Percentiles rank a stretch among this genome's conserved stretches.
These are phyloP conservation scores for Plasmodium blacklocki DNA, from an alignment of 169 alveolate species.

Conservation along the genomic window DNA sequence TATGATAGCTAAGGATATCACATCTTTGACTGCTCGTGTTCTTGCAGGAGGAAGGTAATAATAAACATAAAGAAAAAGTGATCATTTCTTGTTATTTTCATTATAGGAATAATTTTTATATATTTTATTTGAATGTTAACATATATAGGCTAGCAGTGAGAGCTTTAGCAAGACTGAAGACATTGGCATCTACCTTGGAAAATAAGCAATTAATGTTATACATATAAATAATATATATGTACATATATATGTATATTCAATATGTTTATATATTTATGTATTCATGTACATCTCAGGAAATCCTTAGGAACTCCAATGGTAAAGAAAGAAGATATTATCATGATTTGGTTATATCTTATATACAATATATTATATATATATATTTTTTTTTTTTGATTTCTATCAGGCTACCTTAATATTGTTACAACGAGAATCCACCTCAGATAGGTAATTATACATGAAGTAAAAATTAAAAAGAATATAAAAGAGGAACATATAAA, in stretches of 20 bases:
- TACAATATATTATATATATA: neutral
- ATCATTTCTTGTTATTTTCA: neutral
- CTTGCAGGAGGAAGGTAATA: slow-evolving; percentile 75
- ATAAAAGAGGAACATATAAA: neutral
- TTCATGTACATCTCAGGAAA: slow-evolving; percentile 32
- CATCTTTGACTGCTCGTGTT: slow-evolving; percentile 67
- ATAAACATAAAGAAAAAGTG: neutral
- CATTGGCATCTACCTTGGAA: slow-evolving; percentile 67
- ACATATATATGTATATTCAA: slow-evolving; percentile 4
- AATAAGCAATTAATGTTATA: slow-evolving; percentile 72
- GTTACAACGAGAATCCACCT: slow-evolving; percentile 67
- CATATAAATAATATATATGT: neutral
- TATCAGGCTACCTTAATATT: slow-evolving; percentile 64
- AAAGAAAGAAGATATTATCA: neutral
- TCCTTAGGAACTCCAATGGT: slow-evolving; percentile 75
- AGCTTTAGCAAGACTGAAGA: slow-evolving; percentile 55
- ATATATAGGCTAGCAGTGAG: slow-evolving; percentile 50
- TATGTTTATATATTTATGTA: no score
- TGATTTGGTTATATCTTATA: neutral
- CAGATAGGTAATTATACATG: slow-evolving; percentile 39
- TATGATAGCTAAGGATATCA: slow-evolving; percentile 59
- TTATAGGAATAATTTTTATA: neutral
- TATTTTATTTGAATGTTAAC: neutral
- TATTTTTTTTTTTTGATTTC: neutral
- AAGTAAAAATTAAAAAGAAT: neutral